Evolutionary conservation across 2,329 filamentous ascomycete species (phyloP), one percentile per base, ranked within the genome.

Genomic region (Aquanectria penicillioides): DNA sequence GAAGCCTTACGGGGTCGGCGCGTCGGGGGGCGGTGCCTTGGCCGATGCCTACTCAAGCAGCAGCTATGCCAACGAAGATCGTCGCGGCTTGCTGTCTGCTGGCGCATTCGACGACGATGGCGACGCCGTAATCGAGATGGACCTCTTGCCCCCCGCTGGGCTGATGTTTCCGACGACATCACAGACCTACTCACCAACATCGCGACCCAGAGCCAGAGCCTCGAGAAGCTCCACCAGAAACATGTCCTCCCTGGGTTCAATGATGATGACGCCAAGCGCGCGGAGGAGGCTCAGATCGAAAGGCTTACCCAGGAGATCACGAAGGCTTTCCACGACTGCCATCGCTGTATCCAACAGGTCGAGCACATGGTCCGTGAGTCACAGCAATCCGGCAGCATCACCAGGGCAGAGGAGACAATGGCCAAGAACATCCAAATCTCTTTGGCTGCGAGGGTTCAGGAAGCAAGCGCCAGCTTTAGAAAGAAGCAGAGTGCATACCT

Each of bases 401-500:
- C 86, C 68, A 87, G 85, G 67, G 93, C 92, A 29, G 95, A 99
- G 75, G 93, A 97, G 79, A 92, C 88, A 11, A 98, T 99, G 94
- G 95, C 94, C 47, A 90, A 88, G 78, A 99, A 99, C 73, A 92
- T 99, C 58, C 94, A 98, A 76, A 93, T 96, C 65, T 95, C 92
- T 13, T 83, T 98, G 33, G 95, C 95, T 1, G 84, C 92, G 2
- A 85, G 92, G 61, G 93, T 98, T 0, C 94, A 97, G 75, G 94
- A 98, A 68, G 90, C 93, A 43, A 97, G 94, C 79, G 91, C 95
- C 25, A 84, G 86, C 62, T 99, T 99, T 75, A 87, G 95, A 71
- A 99, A 98, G 83, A 98, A 97, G 80, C 95, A 99, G 80, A 94
- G 94, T 73, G 90, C 90, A 48, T 99, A 99, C 77, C 78, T 99